A percentile compares a stretch with the other conserved stretches of the same genome.
These are phyloP conservation scores for Hypoxylon lienhwacheense DNA, from an alignment of 495 filamentous ascomycete genomes.

Conservation along the genomic window DNA sequence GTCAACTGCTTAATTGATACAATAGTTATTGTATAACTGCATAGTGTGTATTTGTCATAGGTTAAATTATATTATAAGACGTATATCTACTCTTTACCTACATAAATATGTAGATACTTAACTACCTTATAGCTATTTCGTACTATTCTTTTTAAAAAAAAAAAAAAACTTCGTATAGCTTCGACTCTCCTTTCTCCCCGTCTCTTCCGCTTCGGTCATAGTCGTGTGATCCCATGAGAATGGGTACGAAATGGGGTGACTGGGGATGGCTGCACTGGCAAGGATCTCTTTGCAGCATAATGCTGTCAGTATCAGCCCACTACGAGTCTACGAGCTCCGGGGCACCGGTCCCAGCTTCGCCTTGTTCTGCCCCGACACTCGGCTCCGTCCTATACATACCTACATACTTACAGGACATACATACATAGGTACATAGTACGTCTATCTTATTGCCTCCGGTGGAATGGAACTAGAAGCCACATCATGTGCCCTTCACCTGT, in stretches of 20 bases:
- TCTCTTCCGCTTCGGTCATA: background rate
- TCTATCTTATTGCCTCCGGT: slow-evolving; percentile 9
- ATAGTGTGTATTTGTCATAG: too few relatives aligned
- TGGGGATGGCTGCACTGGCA: background rate
- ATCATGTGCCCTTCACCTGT: slow-evolving; percentile 12
- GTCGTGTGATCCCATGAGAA: slow-evolving; percentile 1
- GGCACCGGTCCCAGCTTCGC: too few relatives aligned
- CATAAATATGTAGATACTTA: too few relatives aligned
- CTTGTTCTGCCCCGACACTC: background rate
- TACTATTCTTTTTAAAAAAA: too few relatives aligned
- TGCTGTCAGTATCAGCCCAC: slow-evolving; percentile 10
- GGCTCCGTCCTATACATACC: background rate
- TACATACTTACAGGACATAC: background rate
- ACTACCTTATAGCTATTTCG: too few relatives aligned
- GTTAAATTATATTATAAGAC: too few relatives aligned
- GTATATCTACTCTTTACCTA: too few relatives aligned
- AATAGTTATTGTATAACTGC: too few relatives aligned
- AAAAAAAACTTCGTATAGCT: too few relatives aligned
- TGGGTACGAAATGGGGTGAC: slow-evolving; percentile 1
- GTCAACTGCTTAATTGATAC: too few relatives aligned
- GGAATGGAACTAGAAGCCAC: slow-evolving; percentile 32
- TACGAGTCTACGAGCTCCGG: too few relatives aligned
- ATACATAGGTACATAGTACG: background rate
- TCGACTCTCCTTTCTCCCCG: too few relatives aligned
- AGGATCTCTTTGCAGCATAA: background rate